These are phyloP conservation scores for Poterioochromonas sp. DNA, from an alignment of 352 stramenopile genomes.

Conservation along the genomic window DNA sequence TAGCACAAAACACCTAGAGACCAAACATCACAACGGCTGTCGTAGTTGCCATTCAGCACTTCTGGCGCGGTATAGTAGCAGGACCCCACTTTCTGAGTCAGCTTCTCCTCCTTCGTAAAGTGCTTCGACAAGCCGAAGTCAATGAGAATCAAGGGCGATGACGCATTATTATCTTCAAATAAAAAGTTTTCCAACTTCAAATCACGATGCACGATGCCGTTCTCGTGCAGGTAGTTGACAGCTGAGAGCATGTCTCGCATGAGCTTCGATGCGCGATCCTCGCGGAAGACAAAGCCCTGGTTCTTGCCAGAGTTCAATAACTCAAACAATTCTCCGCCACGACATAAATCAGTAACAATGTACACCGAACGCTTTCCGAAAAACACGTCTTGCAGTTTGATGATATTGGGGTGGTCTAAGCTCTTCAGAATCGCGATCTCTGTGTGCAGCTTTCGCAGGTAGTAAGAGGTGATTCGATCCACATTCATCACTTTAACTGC, in stretches of 20 bases:
- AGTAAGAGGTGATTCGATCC: constrained; percentile 28
- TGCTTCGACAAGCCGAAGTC: constrained; percentile 66
- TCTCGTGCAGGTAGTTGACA: constrained; percentile 62
- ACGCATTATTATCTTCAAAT: constrained; percentile 56
- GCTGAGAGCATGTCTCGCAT: constrained; percentile 56
- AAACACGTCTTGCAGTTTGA: constrained; percentile 26
- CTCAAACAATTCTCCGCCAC: constrained; percentile 65
- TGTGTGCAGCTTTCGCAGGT: constrained; percentile 19
- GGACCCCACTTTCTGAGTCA: constrained; percentile 61
- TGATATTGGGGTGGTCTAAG: constrained; percentile 33
- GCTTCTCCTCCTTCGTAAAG: constrained; percentile 59
- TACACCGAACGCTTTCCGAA: constrained; percentile 52
- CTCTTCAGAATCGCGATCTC: constrained; percentile 16
- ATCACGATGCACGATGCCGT: constrained; percentile 51
- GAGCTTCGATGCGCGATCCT: constrained; percentile 58
- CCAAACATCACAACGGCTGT: constrained; percentile 42
- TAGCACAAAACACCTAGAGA: constrained; percentile 14
- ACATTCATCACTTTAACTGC: constrained; percentile 32
- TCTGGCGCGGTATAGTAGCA: constrained; percentile 54
- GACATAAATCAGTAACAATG: constrained; percentile 71
- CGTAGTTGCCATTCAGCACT: constrained; percentile 67
- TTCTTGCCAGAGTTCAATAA: constrained; percentile 60
- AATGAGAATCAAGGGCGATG: constrained; percentile 61
- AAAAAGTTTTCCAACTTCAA: constrained; percentile 69
- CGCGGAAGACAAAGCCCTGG: constrained; percentile 45